Base-by-base conservation (phyloP, 2,329 filamentous ascomycete genomes). In the Anthostomella pinea region DNA sequence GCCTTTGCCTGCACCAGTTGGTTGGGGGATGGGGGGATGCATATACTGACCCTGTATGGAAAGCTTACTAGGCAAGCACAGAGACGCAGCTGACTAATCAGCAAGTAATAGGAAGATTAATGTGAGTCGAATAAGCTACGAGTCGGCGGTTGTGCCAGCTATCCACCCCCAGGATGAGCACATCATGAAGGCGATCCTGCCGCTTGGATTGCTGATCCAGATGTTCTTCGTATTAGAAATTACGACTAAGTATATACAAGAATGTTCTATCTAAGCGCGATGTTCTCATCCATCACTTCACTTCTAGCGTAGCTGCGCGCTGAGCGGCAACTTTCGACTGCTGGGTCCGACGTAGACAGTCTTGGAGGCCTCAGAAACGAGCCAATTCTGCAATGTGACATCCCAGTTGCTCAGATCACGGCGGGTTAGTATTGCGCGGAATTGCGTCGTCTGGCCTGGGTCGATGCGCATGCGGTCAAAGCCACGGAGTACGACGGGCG, bases 361-460 rank as follows among this genome's bases (percentile, higher is more conserved):
- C 69, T 80, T 80, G 38, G 67, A 54, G 30, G 63, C 53, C 13
- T 64, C 50, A 7, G 65, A 70, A n/a, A 79, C 52, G 29, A 88
- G 76, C 90, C 91, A 97, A 69, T 96, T 83, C 71, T 96, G 90
- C n/a, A 66, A 60, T 2, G 57, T 71, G 1, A 77, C 68, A 50
- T 95, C 87, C 90, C 91, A 96, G 67, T 89, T 93, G 59, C 83
- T 88, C 38, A 96, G 51, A 56, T 96, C 91, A 38, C 88, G 80
- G 24, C 90, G 76, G 5, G 81, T 89, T 37, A 96, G 64, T 11
- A 81, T 74, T 0, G 78, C 81, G 1, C 62, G 70, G 68, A 93
- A 94, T 2, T 72, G 77, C 3, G 68, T 71, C 33, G 73, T 79
- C 61, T 79, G 61, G n/a, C 87, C 87, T 0, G 87, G 75, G 4